Percentiles rank a stretch among this genome's conserved stretches.
Evolutionary conservation across 495 filamentous ascomycete species (phyloP).

Genomic region (Bacidia rubella): DNA sequence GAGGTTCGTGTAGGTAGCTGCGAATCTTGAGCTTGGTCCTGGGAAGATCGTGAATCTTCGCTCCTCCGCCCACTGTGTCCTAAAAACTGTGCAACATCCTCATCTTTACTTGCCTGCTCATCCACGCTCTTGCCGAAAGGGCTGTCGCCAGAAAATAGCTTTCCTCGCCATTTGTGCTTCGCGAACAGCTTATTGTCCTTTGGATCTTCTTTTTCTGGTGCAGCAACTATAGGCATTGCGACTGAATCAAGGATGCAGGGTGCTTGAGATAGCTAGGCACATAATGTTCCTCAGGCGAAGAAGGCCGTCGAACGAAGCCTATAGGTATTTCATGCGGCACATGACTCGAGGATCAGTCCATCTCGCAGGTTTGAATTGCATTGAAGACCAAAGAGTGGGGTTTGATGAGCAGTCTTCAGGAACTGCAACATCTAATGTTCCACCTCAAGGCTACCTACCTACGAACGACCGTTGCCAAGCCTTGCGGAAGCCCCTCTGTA

Average conservation of each 20-base stretch:
- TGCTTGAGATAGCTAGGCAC: background rate
- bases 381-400: no score
- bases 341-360: no score
- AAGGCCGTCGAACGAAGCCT: no score
- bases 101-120: conserved; percentile 20
- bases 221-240: background rate
- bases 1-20: conserved; percentile 15
- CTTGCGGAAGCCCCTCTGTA: no score
- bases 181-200: conserved; percentile 27
- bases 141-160: conserved; percentile 34
- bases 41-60: conserved; percentile 1
- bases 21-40: background rate
- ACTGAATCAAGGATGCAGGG: background rate
- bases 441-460: no score
- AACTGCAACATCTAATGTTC: no score
- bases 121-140: conserved; percentile 20
- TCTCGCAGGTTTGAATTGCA: no score
- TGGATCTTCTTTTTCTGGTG: conserved; percentile 6
- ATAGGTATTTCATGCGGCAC: no score
- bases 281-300: no score
- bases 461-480: no score
- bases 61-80: conserved; percentile 10
- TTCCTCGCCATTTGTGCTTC: conserved; percentile 34
- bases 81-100: conserved; percentile 37
- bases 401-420: no score